These are phyloP conservation scores for Citeromyces hawaiiensis DNA, from an alignment of 1,139 yeast species.

Conservation along the genomic window DNA sequence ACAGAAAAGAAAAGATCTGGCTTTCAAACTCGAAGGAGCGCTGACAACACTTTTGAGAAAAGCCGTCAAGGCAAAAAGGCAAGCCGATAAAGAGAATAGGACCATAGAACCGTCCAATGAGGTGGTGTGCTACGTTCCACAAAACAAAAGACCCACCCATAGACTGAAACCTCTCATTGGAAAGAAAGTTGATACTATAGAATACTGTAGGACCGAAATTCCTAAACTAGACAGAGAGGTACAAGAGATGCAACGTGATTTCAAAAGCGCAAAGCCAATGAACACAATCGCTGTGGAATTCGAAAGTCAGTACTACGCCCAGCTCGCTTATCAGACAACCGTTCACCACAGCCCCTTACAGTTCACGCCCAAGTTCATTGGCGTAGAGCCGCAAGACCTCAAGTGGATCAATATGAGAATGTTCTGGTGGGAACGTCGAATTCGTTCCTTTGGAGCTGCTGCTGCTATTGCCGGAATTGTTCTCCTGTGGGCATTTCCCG, in stretches of 20 bases:
- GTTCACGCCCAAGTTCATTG: constrained; percentile 35
- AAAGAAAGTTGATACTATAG: constrained; percentile 47
- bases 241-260: constrained; percentile 31
- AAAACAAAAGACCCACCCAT: constrained; percentile 59
- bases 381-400: constrained; percentile 49
- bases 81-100: constrained; percentile 44
- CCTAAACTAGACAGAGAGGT: constrained; percentile 45
- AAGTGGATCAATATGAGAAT: constrained; percentile 62
- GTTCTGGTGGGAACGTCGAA: constrained; percentile 73
- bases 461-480: constrained; percentile 46
- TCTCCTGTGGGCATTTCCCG: constrained; percentile 78
- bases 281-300: constrained; percentile 61
- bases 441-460: constrained; percentile 43
- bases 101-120: constrained; percentile 45
- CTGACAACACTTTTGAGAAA: constrained; percentile 39
- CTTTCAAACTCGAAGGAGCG: constrained; percentile 45
- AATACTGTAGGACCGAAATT: constrained; percentile 39
- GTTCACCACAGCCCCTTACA: constrained; percentile 40
- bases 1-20: constrained; percentile 39
- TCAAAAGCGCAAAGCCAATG: constrained; percentile 27
- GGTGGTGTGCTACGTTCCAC: constrained; percentile 35
- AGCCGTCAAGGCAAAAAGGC: constrained; percentile 39
- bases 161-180: constrained; percentile 28
- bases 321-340: constrained; percentile 50
- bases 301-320: constrained; percentile 58